Conservation (phyloP, 305 asterid genomes). For the Stenogyne calaminthoides region DNA sequence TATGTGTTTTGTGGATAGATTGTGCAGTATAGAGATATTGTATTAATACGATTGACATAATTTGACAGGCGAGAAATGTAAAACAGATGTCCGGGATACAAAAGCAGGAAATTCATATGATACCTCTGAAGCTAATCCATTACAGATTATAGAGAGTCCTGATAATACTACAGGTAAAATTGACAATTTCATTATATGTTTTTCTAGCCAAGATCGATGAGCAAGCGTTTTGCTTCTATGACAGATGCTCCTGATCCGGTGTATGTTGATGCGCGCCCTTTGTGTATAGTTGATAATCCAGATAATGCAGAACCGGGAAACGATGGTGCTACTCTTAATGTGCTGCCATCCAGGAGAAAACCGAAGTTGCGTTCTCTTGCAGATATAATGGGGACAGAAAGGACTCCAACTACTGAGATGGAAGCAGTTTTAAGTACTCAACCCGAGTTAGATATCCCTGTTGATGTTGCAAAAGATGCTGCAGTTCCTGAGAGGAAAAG, state of each 20-base stretch:
- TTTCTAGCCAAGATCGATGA: constrained; percentile 14
- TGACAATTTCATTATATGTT: constrained; percentile 11
- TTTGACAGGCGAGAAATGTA: constrained; percentile 36
- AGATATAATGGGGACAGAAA: constrained; percentile 50
- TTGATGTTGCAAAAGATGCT: constrained; percentile 21
- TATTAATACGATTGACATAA: not conserved
- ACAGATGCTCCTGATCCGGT: constrained; percentile 34
- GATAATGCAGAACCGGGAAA: constrained; percentile 41
- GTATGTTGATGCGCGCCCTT: constrained; percentile 20
- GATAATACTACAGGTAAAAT: constrained; percentile 35
- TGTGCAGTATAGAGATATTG: not conserved
- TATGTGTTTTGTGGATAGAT: not conserved
- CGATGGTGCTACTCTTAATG: constrained; percentile 30
- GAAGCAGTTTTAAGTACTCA: constrained; percentile 35
- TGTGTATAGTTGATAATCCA: constrained; percentile 24
- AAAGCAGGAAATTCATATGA: constrained; percentile 23
- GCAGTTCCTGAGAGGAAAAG: constrained; percentile 40
- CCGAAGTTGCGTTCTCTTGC: constrained; percentile 58
- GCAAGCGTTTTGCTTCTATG: not conserved
- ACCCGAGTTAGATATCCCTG: constrained; percentile 16
- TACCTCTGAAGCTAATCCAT: constrained; percentile 25
- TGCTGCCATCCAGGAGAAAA: constrained; percentile 37
- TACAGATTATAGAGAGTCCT: constrained; percentile 26
- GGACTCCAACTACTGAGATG: constrained; percentile 25
- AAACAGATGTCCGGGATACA: constrained; percentile 21